Percentiles rank a stretch among this genome's conserved stretches.
Conservation (phyloP, 257 asterid genomes). For the Solanum virginianum region DNA sequence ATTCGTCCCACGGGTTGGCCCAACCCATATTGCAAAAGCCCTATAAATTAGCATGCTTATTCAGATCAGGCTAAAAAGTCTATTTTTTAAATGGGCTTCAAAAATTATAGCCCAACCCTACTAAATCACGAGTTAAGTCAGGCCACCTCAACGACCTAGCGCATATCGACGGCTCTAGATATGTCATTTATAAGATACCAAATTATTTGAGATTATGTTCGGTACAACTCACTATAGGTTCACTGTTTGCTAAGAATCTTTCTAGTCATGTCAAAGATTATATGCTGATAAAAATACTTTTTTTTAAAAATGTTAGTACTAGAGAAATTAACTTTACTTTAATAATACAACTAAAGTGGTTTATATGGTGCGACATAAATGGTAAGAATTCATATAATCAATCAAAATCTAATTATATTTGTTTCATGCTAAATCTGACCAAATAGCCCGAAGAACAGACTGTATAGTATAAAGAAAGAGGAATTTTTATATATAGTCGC, state of each 20-base stretch:
- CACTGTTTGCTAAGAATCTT: neutral
- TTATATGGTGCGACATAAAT: neutral
- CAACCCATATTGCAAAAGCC: too few species aligned
- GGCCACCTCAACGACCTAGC: accelerated
- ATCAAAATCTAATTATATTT: neutral
- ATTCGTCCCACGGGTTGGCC: too few species aligned
- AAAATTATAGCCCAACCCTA: too few species aligned
- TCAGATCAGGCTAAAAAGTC: accelerated
- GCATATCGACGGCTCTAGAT: too few species aligned
- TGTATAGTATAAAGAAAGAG: too few species aligned
- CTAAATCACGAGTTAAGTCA: too few species aligned
- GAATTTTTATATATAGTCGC: too few species aligned
- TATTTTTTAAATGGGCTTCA: too few species aligned
- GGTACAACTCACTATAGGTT: too few species aligned
- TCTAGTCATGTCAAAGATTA: neutral
- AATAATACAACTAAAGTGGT: neutral
- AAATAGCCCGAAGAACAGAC: neutral
- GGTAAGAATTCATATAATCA: neutral
- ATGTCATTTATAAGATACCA: neutral
- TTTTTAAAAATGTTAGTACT: neutral
- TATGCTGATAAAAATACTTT: neutral
- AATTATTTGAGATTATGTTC: neutral
- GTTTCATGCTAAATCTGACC: neutral
- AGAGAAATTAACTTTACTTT: neutral
- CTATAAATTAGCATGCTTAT: too few species aligned